These are phyloP conservation scores for Pseudozyma thailandica DNA, from an alignment of 1,284 basidiomycete species.

Conservation along the genomic window DNA sequence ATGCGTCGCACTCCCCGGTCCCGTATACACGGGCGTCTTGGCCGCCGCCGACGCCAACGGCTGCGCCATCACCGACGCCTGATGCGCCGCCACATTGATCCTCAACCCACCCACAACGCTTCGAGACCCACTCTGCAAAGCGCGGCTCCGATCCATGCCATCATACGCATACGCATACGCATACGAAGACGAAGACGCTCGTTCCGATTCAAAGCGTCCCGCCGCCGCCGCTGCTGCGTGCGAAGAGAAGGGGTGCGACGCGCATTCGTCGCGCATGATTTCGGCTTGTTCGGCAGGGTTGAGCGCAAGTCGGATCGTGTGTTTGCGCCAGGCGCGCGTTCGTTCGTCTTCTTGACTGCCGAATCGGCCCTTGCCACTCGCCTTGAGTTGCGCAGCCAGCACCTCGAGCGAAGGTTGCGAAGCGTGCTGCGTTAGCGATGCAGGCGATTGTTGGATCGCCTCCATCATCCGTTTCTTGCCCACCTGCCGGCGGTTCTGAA, in stretches of 20 bases:
- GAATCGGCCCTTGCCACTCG: constrained; percentile 7
- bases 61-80: neutral
- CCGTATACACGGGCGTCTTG: constrained; percentile 15
- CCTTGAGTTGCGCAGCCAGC: constrained; percentile 7
- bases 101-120: constrained; percentile 10
- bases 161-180: no score
- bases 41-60: neutral
- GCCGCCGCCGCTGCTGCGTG: neutral
- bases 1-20: constrained; percentile 16
- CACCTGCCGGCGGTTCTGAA: constrained; percentile 43
- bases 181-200: no score
- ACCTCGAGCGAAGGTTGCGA: constrained; percentile 3
- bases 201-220: no score
- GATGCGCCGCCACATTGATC: constrained; percentile 11
- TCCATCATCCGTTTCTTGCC: constrained; percentile 48
- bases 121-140: neutral
- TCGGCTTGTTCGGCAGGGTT: no score
- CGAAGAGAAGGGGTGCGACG: neutral
- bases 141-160: no score
- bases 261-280: no score
- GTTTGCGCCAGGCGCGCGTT: constrained; percentile 29
- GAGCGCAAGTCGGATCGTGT: constrained; percentile 35
- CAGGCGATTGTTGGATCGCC: constrained; percentile 10
- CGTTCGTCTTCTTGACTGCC: constrained; percentile 26
- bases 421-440: neutral